Conservation (phyloP, 371 early-diverging fungal species). For the Syncephalastrum monosporum region DNA sequence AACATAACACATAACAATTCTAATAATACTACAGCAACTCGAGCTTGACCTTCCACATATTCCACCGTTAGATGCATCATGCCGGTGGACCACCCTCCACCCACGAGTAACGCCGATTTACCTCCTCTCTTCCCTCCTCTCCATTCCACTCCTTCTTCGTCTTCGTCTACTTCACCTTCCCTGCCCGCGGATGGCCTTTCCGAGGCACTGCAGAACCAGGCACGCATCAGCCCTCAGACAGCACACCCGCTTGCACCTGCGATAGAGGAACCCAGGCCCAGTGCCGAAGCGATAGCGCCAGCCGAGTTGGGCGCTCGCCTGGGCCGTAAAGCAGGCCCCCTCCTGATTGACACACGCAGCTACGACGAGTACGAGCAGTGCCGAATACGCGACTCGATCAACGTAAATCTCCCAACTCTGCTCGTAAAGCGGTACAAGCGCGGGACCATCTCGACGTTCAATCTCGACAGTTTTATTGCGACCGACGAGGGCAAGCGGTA, state of each 20-base stretch:
- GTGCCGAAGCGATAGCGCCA: not conserved
- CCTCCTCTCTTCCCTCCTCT: too few relatives aligned
- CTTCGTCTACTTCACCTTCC: not conserved
- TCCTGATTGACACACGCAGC: constrained; percentile 47
- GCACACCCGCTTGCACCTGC: not conserved
- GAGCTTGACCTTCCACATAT: too few relatives aligned
- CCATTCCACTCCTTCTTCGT: too few relatives aligned
- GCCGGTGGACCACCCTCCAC: too few relatives aligned
- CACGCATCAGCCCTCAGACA: constrained; percentile 1
- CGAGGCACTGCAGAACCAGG: constrained; percentile 8
- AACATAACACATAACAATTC: too few relatives aligned
- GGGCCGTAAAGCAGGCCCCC: constrained; percentile 12
- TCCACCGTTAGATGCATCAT: too few relatives aligned
- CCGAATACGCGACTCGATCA: constrained; percentile 44
- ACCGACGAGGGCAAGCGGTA: constrained; percentile 53
- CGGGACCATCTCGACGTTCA: constrained; percentile 57
- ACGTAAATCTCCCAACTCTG: constrained; percentile 58
- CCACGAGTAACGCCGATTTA: too few relatives aligned
- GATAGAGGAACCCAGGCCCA: not conserved
- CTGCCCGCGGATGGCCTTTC: constrained; percentile 2
- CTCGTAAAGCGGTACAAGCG: constrained; percentile 59
- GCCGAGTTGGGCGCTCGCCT: not conserved
- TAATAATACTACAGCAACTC: too few relatives aligned
- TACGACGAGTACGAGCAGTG: constrained; percentile 32
- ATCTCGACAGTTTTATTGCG: constrained; percentile 62